Evolutionary conservation across 768 basidiomycete species (phyloP), one percentile per base, ranked within the genome.

Genomic region (Mycena sanguinolenta): DNA sequence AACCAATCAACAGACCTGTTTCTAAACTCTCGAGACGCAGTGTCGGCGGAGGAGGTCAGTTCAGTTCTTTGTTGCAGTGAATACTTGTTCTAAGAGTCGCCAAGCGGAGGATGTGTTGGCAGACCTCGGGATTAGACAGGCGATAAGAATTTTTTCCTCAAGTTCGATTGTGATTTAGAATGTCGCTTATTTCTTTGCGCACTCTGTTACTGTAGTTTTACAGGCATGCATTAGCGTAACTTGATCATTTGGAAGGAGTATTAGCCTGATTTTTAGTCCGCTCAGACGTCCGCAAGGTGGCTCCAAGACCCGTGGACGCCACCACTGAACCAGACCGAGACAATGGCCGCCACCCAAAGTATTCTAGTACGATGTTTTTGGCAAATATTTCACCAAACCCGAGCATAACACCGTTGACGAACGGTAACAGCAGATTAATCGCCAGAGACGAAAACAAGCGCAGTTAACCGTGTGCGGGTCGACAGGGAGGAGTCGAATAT

Each of bases 381-480:
- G 93, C 95, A 77, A 96, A 95, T 58, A 97, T 93, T 80, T 97
- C 96, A 46, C 95, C 95, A 77, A 97, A 96, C n/a, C 95, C 95
- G 59, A 96, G 89, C 95, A 97, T 97, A 67, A 97, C 93, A 23
- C 95, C 96, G 73, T 97, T 97, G 12, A 97, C 87, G 79, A 97
- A 97, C 0, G 95, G 95, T 44, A 97, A 85, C 0, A 93, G 77
- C 70, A 97, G 78, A 78, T 97, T 97, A 78, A 97, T 93, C 30
- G 92, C 92, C 71, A 96, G 78, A 27, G 92, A 90, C 19, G 93
- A 91, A 63, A 91, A 79, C 60, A 94, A n/a, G 78, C 12, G 95
- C 93, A 46, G 87, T 88, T 54, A 89, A 75, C 60, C 94, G 90
- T 36, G 93, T 91, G 71, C 88, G 88, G 58, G 84, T 84, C 42